Conservation (phyloP, 1,284 basidiomycete genomes). For the Coriolopsis trogii region DNA sequence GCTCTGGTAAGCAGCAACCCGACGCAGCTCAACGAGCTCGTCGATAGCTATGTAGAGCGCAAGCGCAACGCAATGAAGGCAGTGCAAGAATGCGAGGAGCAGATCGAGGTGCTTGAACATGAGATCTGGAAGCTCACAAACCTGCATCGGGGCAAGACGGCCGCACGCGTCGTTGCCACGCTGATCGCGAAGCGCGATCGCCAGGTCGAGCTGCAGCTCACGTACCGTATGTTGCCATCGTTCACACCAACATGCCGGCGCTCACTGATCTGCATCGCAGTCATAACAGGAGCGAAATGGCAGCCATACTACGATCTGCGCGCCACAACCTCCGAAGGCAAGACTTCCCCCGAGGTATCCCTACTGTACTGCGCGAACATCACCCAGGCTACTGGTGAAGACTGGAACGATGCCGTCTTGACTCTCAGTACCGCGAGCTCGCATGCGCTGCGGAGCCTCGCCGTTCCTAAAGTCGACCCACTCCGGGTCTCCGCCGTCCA, state of each 20-base stretch:
- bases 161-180: conserved; percentile 42
- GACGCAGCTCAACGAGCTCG: conserved; percentile 40
- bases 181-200: conserved; percentile 40
- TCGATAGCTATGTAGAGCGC: conserved; percentile 44
- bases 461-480: conserved; percentile 6
- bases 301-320: conserved; percentile 59
- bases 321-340: conserved; percentile 47
- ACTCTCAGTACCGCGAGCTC: conserved; percentile 14
- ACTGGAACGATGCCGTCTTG: conserved; percentile 46
- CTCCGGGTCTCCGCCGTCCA: conserved; percentile 1
- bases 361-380: conserved; percentile 60
- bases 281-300: conserved; percentile 55
- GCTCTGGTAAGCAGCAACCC: conserved; percentile 34
- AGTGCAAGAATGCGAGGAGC: conserved; percentile 41
- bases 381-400: conserved; percentile 60
- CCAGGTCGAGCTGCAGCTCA: conserved; percentile 48
- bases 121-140: conserved; percentile 24
- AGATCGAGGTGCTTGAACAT: conserved; percentile 41
- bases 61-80: conserved; percentile 41
- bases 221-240: conserved; percentile 47
- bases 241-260: neutral
- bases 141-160: conserved; percentile 39
- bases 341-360: conserved; percentile 45
- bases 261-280: conserved; percentile 23
- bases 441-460: conserved; percentile 3